Conservation (phyloP, 352 stramenopile species). For the Phytophthora macrochlamydospora region DNA sequence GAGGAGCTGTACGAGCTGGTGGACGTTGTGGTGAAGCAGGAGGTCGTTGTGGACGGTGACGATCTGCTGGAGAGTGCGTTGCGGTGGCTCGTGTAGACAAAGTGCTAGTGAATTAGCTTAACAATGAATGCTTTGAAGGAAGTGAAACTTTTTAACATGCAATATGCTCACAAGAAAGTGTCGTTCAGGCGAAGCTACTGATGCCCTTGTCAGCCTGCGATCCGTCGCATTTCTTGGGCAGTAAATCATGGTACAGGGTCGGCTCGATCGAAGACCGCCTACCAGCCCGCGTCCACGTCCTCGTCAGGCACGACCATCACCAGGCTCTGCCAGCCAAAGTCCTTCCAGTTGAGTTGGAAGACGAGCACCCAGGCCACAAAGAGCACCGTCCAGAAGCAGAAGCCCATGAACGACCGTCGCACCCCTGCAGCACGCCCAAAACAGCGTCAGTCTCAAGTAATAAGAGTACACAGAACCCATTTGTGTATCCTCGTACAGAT, state of each 20-base stretch:
- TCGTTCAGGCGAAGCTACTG: no score
- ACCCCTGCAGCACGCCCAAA: conserved; percentile 50
- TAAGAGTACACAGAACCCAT: conserved; percentile 1
- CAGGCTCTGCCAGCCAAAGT: conserved; percentile 80
- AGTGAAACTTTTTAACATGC: background rate
- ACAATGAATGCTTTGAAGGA: background rate
- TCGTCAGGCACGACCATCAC: conserved; percentile 76
- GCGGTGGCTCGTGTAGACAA: background rate
- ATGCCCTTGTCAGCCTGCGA: no score
- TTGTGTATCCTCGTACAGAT: conserved; percentile 52
- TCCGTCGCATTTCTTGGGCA: no score
- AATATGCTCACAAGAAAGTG: no score
- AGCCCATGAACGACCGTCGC: conserved; percentile 75
- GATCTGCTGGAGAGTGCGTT: background rate
- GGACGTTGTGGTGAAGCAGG: conserved; percentile 21
- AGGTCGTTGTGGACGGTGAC: conserved; percentile 1
- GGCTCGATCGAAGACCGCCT: conserved; percentile 7
- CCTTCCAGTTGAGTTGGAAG: conserved; percentile 88
- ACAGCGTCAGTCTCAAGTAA: background rate
- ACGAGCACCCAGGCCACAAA: conserved; percentile 80
- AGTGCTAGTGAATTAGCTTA: background rate
- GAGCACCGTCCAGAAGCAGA: conserved; percentile 69
- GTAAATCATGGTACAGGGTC: background rate
- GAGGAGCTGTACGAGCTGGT: conserved; percentile 45
- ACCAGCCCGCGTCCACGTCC: conserved; percentile 77